Evolutionary conservation across 2,329 filamentous ascomycete genomes (phyloP), one percentile per base, ranked within the genome.

Genomic region (Canariomyces notabilis): DNA sequence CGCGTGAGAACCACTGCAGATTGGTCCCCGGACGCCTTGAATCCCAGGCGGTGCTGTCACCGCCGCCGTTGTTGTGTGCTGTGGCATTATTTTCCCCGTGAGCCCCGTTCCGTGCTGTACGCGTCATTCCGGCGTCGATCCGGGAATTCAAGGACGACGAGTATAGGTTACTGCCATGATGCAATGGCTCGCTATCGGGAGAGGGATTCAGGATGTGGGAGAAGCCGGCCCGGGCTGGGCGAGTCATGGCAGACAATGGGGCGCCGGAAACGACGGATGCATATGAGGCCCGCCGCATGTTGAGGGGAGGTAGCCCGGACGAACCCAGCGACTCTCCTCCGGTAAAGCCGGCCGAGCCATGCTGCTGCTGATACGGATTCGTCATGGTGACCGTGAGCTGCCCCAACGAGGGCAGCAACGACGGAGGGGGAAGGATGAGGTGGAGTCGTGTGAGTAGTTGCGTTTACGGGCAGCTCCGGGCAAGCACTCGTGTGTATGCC

Each of bases 151-250:
- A 57, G 18, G 57, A 54, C 11, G 58, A 47, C 15, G 58, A 49
- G 49, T 63, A 66, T 15, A 61, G 58, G 42, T 62, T 58, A 15
- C 58, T 61, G 23, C 57, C 48, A 61, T 66, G 51, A n/a, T 21
- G 14, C 21, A 48, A 40, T 12, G 45, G 47, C 20, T 63, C 58
- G 50, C 58, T 61, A 37, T 66, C 66, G 53, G 70, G 68, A 56
- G 66, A 63, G 52, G 67, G 69, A 64, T 77, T 77, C 53, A 78
- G 64, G 26, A 83, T 69, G 56, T 82, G 75, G 3, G 77, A 74
- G 58, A 77, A 76, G 51, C 69, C 71, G 50, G 64, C 60, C 37
- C 64, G 62, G 34, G 63, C 61, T 46, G 64, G 65, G 50, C 64
- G 58, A 58, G 61, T 60, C 61, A 52, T 54, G 61, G 56, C 57